phyloP scores from a whole-genome alignment of 106 monocot species.

The Iris macrosiphon region DNA sequence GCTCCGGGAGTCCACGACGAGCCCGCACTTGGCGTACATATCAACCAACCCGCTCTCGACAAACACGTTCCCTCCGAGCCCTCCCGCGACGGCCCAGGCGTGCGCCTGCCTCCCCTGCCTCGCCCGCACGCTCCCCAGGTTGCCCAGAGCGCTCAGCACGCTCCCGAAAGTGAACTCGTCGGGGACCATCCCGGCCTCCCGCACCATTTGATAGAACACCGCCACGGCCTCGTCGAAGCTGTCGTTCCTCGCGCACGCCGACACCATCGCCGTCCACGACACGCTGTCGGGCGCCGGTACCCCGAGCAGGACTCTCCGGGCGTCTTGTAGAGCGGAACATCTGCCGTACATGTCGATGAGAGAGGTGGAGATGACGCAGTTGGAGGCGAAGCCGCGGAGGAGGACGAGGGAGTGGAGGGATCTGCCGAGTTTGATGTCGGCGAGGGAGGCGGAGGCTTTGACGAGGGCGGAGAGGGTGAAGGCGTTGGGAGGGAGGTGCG shows the following conservation, averaged over 20 bases:
- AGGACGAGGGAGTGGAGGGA: slow-evolving; percentile 39
- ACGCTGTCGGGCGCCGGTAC: slow-evolving; percentile 38
- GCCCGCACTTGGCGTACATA: slow-evolving; percentile 80
- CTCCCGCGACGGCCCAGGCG: slow-evolving; percentile 37
- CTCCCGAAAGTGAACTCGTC: slow-evolving; percentile 68
- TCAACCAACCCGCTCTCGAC: slow-evolving; percentile 75
- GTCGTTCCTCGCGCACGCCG: slow-evolving; percentile 52
- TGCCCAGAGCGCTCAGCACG: slow-evolving; percentile 58
- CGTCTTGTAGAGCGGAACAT: slow-evolving; percentile 20
- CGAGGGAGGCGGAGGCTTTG: slow-evolving; percentile 44
- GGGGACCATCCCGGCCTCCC: slow-evolving; percentile 5
- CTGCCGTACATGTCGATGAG: slow-evolving; percentile 68
- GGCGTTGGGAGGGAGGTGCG: slow-evolving; percentile 31
- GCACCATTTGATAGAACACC: slow-evolving; percentile 45
- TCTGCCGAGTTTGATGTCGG: slow-evolving; percentile 19
- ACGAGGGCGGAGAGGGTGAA: slow-evolving; percentile 50
- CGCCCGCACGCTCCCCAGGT: slow-evolving; percentile 30
- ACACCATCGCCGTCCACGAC: slow-evolving; percentile 82
- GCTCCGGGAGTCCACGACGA: slow-evolving; percentile 36
- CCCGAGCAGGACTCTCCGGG: slow-evolving; percentile 17
- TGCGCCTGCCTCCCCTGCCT: slow-evolving; percentile 72
- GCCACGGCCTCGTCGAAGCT: slow-evolving; percentile 49
- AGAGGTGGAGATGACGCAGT: slow-evolving; percentile 50
- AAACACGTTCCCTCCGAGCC: slow-evolving; percentile 56
- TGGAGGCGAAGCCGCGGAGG: slow-evolving; percentile 20